Evolutionary conservation across 2,329 filamentous ascomycete genomes (phyloP), one percentile per base, ranked within the genome.

Genomic region (Cercospora sp.): DNA sequence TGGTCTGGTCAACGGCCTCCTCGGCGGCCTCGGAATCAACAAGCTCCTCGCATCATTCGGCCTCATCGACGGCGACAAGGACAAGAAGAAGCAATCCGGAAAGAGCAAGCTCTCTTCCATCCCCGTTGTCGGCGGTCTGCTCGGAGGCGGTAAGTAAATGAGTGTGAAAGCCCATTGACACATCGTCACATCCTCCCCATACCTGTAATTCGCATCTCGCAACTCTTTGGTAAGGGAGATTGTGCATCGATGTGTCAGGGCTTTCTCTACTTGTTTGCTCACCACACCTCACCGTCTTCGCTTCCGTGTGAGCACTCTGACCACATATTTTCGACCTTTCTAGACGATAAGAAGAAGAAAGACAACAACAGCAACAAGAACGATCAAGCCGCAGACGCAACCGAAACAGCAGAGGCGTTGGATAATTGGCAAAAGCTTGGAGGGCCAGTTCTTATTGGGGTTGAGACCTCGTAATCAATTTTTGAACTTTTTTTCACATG

Each of bases 21-120:
- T 97, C 1, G 91, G 91, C 65, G 90, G 90, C 1, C 81, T 95
- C 20, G 92, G 92, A 13, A 84, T 96, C 67, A 88, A 89, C 79
- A 91, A 91, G 77, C 82, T 95, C 20, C 86, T 96, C 16, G 87
- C 88, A 7, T 86, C 90, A 1, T 85, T 97, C 30, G 93, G 93
- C 5, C 80, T 89, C 20, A 84, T 85, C 36, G 82, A 81, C 57
- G 69, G 87, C 33, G 78, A 82, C 6, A 68, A 84, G 77, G 84
- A 85, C 78, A 83, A 82, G 75, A 75, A 75, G 70, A 76, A 75
- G 67, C 71, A 72, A 59, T 72, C 72, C 39, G 74, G 74, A 42
- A 74, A 74, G 36, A 71, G 63, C 60, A 72, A 72, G 65, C 73
- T 76, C 8, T 77, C 75, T 65, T 79, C 75, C 60, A 72, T 84